Conservation (phyloP, 257 asterid genomes). For the Nicotiana paniculata region DNA sequence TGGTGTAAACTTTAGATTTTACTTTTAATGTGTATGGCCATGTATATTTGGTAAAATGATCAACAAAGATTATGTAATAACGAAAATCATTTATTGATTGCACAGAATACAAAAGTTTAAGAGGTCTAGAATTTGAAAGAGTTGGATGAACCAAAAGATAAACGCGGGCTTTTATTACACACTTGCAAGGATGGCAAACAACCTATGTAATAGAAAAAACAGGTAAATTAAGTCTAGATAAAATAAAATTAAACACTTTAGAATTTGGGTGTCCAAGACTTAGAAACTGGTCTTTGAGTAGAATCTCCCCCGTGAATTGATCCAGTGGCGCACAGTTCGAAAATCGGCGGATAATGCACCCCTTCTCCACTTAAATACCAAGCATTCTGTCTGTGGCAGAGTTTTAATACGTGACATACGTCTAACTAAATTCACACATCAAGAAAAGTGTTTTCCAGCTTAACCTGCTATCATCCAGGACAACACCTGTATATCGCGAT, state of each 20-base stretch:
- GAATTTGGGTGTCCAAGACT: neutral
- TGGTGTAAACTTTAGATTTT: neutral
- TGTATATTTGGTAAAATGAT: too few relatives aligned
- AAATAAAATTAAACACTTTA: neutral
- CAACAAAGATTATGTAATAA: neutral
- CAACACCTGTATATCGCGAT: neutral
- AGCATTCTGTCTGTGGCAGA: too few relatives aligned
- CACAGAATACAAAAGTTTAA: neutral
- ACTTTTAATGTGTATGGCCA: neutral
- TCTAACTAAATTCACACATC: too few relatives aligned
- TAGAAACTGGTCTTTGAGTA: neutral
- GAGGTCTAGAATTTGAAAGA: neutral
- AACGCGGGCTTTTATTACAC: neutral
- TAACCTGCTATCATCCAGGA: neutral
- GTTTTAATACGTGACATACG: too few relatives aligned
- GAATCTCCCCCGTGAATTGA: neutral
- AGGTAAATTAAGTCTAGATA: neutral
- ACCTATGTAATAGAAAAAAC: neutral
- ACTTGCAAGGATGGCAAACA: neutral
- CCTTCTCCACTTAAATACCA: too few relatives aligned
- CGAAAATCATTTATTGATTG: neutral
- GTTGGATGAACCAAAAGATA: neutral
- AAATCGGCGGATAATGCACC: too few relatives aligned
- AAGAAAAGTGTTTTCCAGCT: neutral
- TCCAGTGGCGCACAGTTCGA: neutral